Evolutionary conservation across 1,284 basidiomycete genomes (phyloP).

Genomic region (Ganoderma boninense): DNA sequence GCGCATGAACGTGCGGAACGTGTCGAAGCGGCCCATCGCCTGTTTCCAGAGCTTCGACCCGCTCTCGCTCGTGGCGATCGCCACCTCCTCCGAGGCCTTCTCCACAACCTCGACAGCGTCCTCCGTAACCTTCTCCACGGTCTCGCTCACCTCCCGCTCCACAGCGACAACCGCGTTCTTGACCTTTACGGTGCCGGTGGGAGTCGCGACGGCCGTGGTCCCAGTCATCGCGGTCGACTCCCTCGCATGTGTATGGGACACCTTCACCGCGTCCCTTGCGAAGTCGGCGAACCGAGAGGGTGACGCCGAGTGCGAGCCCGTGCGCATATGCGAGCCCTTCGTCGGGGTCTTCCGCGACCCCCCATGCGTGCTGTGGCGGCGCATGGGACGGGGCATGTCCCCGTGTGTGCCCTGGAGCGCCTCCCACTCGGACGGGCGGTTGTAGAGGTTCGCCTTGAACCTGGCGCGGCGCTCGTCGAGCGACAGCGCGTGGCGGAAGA

Average conservation of each 20-base stretch:
- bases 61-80: background rate
- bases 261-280: background rate
- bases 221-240: background rate
- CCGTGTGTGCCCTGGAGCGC: slow-evolving; percentile 51
- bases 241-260: background rate
- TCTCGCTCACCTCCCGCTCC: slow-evolving; percentile 5
- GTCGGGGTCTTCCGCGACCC: slow-evolving; percentile 6
- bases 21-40: slow-evolving; percentile 17
- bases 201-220: background rate
- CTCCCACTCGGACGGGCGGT: slow-evolving; percentile 37
- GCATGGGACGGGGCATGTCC: slow-evolving; percentile 48
- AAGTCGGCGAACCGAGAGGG: slow-evolving; percentile 10
- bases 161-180: background rate
- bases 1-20: slow-evolving; percentile 26
- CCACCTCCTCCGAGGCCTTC: background rate
- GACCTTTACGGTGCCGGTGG: background rate
- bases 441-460: slow-evolving; percentile 60
- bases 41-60: slow-evolving; percentile 18
- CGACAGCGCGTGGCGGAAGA: slow-evolving; percentile 73
- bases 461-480: slow-evolving; percentile 74
- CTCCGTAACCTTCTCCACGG: slow-evolving; percentile 5
- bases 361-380: slow-evolving; percentile 20
- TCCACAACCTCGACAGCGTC: slow-evolving; percentile 7
- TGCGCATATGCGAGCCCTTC: background rate
- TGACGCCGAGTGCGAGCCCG: slow-evolving; percentile 9